phyloP scores from a whole-genome alignment of 2,329 filamentous ascomycete species.

The Penicillium sp. region DNA sequence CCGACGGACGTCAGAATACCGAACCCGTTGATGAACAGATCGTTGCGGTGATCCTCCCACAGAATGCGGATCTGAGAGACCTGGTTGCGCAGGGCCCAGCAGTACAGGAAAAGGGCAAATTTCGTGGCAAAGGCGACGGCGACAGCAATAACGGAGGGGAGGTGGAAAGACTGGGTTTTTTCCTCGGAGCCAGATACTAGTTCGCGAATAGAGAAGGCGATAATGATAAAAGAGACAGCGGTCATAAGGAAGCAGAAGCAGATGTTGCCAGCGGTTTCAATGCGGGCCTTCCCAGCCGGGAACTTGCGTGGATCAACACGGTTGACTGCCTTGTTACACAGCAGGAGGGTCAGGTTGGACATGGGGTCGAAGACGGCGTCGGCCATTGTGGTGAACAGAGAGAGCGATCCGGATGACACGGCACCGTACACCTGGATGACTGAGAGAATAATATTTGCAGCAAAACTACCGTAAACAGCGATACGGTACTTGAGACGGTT shows the following conservation, averaged over 20 bases:
- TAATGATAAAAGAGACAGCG: slow-evolving; percentile 84
- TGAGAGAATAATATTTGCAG: slow-evolving; percentile 76
- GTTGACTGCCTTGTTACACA: slow-evolving; percentile 84
- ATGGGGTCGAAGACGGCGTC: slow-evolving; percentile 92
- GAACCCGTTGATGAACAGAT: slow-evolving; percentile 93
- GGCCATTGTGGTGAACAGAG: slow-evolving; percentile 95
- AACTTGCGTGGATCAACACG: slow-evolving; percentile 83
- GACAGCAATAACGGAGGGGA: slow-evolving; percentile 84
- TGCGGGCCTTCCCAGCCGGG: slow-evolving; percentile 86
- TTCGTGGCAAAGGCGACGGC: slow-evolving; percentile 82
- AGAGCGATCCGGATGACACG: slow-evolving; percentile 81
- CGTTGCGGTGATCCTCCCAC: slow-evolving; percentile 96
- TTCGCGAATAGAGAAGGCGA: slow-evolving; percentile 79
- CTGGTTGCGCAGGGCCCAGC: slow-evolving; percentile 84
- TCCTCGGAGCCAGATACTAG: slow-evolving; percentile 54
- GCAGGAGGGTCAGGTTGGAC: slow-evolving; percentile 81
- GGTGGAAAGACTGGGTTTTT: slow-evolving; percentile 66
- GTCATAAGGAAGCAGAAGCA: slow-evolving; percentile 97
- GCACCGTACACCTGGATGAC: slow-evolving; percentile 86
- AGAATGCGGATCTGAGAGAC: slow-evolving; percentile 90
- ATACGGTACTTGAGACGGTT: slow-evolving; percentile 69
- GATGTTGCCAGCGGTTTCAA: slow-evolving; percentile 95
- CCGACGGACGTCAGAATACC: slow-evolving; percentile 90
- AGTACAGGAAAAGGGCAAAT: slow-evolving; percentile 80
- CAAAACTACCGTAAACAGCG: slow-evolving; percentile 67